phyloP scores from a whole-genome alignment of 192 early-diverging fungal genomes.

The Umbelopsis ramanniana region DNA sequence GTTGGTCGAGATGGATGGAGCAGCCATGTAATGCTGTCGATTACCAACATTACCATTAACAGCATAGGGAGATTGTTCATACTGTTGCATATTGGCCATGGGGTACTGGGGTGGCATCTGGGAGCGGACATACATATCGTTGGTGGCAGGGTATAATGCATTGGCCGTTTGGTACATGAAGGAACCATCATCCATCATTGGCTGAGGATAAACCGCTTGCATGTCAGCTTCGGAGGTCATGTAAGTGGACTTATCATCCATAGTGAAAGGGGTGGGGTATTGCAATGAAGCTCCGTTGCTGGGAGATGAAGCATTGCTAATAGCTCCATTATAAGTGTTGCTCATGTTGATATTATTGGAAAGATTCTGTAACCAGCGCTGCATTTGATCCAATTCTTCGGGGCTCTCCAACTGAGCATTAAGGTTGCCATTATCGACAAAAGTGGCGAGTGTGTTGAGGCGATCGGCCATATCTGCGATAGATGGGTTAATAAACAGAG shows the following conservation, averaged over 20 bases:
- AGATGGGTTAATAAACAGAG: not conserved
- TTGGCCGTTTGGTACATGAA: constrained; percentile 1
- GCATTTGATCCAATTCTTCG: constrained; percentile 18
- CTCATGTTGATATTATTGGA: constrained; percentile 14
- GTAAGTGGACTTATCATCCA: not conserved
- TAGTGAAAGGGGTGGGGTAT: not conserved
- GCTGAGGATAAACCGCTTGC: constrained; percentile 17
- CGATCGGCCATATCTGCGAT: constrained; percentile 14
- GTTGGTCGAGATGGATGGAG: not conserved
- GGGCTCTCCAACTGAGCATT: constrained; percentile 16
- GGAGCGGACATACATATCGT: constrained; percentile 19
- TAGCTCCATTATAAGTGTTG: not conserved
- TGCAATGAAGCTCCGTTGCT: not conserved
- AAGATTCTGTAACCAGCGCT: constrained; percentile 11
- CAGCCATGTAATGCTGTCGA: constrained; percentile 1
- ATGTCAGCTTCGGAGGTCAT: not conserved
- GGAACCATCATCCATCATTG: constrained; percentile 13
- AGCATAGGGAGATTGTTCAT: constrained; percentile 5
- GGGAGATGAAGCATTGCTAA: constrained; percentile 5
- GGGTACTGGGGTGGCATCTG: constrained; percentile 8
- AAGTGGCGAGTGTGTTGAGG: constrained; percentile 2
- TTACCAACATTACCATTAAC: constrained; percentile 1
- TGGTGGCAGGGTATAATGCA: constrained; percentile 3
- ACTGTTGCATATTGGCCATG: constrained; percentile 12
- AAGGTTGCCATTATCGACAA: constrained; percentile 3